Conservation (phyloP, 305 asterid species). For the Fraxinus greggii region DNA sequence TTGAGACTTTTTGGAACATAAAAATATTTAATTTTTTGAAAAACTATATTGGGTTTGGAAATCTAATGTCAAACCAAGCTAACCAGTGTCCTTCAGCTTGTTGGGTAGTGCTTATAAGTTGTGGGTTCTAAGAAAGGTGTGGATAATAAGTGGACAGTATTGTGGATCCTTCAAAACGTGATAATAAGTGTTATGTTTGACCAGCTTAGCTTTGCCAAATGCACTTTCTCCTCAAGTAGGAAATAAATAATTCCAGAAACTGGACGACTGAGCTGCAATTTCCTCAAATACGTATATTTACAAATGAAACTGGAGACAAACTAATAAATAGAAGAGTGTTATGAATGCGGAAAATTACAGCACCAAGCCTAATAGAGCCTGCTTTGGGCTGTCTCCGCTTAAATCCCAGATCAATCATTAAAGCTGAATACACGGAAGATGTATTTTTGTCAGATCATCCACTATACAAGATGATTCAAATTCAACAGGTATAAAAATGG, state of each 20-base stretch:
- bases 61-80: neutral
- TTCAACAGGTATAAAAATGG: neutral
- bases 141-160: neutral
- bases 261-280: neutral
- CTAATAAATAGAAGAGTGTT: neutral
- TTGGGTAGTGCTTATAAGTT: neutral
- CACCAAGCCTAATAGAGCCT: neutral
- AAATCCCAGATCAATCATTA: neutral
- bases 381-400: neutral
- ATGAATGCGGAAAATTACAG: neutral
- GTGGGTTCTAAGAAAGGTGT: neutral
- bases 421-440: neutral
- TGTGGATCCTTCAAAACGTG: neutral
- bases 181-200: neutral
- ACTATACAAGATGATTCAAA: neutral
- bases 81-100: neutral
- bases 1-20: neutral
- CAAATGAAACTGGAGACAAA: neutral
- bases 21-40: neutral
- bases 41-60: neutral
- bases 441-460: neutral
- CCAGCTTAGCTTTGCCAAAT: neutral
- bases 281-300: neutral
- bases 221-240: neutral
- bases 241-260: neutral